A percentile compares a stretch with the other conserved stretches of the same genome.
Evolutionary conservation across 345 rosid genomes (phyloP).

Genomic region (Aethionema arabicum): DNA sequence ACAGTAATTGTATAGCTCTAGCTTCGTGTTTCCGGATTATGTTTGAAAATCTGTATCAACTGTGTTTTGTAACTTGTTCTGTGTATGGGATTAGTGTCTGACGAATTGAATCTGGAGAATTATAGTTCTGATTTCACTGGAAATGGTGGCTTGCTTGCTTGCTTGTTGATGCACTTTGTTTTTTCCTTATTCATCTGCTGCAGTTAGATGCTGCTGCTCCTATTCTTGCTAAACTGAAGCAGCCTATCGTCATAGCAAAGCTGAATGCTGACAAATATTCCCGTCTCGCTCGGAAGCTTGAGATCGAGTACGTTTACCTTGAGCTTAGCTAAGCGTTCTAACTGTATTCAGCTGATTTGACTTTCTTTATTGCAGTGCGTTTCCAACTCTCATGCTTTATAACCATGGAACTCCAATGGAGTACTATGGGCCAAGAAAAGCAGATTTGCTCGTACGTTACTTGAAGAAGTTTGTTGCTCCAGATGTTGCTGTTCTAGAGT

Average conservation of each 20-base stretch:
- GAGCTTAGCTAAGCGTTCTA: background rate
- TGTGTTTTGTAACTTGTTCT: background rate
- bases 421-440: slow-evolving; percentile 85
- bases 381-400: slow-evolving; percentile 79
- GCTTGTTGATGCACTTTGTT: background rate
- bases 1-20: background rate
- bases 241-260: slow-evolving; percentile 84
- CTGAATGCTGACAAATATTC: slow-evolving; percentile 77
- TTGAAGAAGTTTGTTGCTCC: slow-evolving; percentile 91
- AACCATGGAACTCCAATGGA: slow-evolving; percentile 80
- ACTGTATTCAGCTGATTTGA: background rate
- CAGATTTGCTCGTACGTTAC: slow-evolving; percentile 75
- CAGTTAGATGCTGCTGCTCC: slow-evolving; percentile 93
- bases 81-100: background rate
- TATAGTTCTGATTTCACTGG: background rate
- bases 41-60: background rate
- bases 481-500: slow-evolving; percentile 70
- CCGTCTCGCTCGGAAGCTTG: slow-evolving; percentile 66
- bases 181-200: slow-evolving; percentile 22
- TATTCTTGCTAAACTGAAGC: slow-evolving; percentile 61
- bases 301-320: slow-evolving; percentile 54
- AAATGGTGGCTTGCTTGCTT: background rate
- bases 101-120: no score
- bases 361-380: slow-evolving; percentile 52
- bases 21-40: background rate